Conservation (phyloP, 148 eudicot species). For the Chenopodium quinoa region DNA sequence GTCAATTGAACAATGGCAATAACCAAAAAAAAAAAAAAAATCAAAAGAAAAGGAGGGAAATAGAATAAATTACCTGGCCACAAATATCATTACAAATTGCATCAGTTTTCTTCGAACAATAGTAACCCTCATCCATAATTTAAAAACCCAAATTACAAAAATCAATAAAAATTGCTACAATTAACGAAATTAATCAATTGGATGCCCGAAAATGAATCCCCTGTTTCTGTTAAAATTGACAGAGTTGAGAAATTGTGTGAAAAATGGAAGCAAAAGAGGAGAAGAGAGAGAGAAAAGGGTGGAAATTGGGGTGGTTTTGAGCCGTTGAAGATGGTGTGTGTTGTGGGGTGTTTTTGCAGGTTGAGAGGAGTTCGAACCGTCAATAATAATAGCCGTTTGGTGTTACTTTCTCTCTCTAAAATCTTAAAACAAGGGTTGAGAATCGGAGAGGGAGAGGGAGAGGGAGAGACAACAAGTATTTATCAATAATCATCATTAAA, state of each 20-base stretch:
- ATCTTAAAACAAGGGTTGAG: background rate
- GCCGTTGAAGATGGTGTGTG: background rate
- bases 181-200: background rate
- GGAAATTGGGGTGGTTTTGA: background rate
- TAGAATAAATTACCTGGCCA: too few relatives aligned
- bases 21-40: too few relatives aligned
- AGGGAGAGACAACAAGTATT: too few relatives aligned
- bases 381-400: constrained; percentile 32
- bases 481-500: too few relatives aligned
- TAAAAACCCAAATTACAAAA: background rate
- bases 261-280: background rate
- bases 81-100: too few relatives aligned
- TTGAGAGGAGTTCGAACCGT: constrained; percentile 4
- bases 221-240: background rate
- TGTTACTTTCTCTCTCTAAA: constrained; percentile 12
- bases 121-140: too few relatives aligned
- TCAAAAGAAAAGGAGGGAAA: too few relatives aligned
- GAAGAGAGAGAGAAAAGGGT: background rate
- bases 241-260: background rate
- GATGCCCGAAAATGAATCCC: background rate
- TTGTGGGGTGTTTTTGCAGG: background rate
- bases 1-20: too few relatives aligned
- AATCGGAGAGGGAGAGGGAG: background rate
- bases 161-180: background rate
- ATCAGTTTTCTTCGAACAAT: too few relatives aligned